Base-by-base conservation (phyloP, 1,139 yeast genomes). In the Arxiozyma slooffiae region DNA sequence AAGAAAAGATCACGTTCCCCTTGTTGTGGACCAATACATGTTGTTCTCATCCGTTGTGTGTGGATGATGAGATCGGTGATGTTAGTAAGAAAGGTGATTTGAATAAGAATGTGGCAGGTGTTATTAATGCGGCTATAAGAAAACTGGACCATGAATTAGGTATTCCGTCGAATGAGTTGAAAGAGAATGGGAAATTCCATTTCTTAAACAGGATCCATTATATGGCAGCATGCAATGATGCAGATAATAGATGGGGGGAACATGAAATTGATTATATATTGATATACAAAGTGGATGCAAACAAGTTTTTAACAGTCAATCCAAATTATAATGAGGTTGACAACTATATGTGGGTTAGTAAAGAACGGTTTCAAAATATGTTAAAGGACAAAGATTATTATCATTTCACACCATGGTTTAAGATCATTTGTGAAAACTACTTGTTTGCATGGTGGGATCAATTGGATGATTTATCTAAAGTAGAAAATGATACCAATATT, bases 1-100 rank as follows among this genome's bases (percentile, higher is more conserved):
- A 82, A 53, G 97, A 92, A 67, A 92, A 92, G 69, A 92, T 92
- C 71, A 92, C 98, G 1, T 92, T 92, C 69, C 95, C 98, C 1
- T 80, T 80, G 52, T 81, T 88, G 84, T 92, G 98, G 98, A 92
- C 98, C 43, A 92, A 92, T 68, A 94, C 98, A 2, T 94, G 98
- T 70, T 92, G 98, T 68, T 90, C 97, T 0, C 98, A 92, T 68
- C 98, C 98, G 6, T 74, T 92, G 52, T 88, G 96, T 54, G 80
- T 88, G 26, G 78, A 83, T 39, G 73, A 80, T 41, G 98, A 92
- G 68, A 72, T 89, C 63, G 97, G 8, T 57, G 64, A 16, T 14
- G 36, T 30, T 30, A 30, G n/a, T 11, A 30, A 30, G 4, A 11
- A n/a, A n/a, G n/a, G n/a, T 14, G 36, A 30, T 30, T n/a, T 30